Base-by-base conservation (phyloP, 2,329 filamentous ascomycete genomes). In the Apiospora koreana region DNA sequence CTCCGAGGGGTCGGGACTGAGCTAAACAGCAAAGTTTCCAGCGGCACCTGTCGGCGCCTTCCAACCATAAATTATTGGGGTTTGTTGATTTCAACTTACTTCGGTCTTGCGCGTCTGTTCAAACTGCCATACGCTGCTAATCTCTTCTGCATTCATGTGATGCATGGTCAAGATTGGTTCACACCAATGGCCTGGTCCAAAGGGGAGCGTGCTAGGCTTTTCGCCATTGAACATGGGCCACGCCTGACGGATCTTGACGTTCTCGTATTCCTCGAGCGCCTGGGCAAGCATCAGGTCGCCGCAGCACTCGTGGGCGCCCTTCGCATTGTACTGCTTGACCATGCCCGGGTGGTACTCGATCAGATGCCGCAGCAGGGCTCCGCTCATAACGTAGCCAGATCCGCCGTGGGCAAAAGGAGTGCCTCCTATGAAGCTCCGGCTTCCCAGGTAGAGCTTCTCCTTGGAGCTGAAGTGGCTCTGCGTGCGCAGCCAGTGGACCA, bases 101-200 rank as follows among this genome's bases (percentile, higher is more conserved):
- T 80, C 77, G 41, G 80, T 80, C 73, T 81, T 82, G 42, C 84
- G 80, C 4, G 81, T 84, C 75, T 87, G 82, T 75, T 89, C 87
- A 70, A 83, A 88, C 69, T 86, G 82, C 85, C 86, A 89, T 43
- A 87, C 81, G 54, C 75, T 79, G 72, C 82, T 85, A 64, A 88
- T 81, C 74, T 89, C 86, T 73, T 86, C 83, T 10, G 85, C 80
- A 65, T 83, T 83, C 77, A 89, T 83, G 74, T 88, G 86, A 73
- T 88, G 86, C 85, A 89, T 87, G 3, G 86, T 87, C 50, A 89
- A 76, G n/a, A 87, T 81, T 6, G 87, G 86, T 74, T 88, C 84
- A 72, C 87, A 89, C 86, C 87, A 89, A 71, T 87, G 85, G 12
- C 77, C 80, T 3, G 79, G 79, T 1, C 84, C 82, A 70, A 82